Conservation (phyloP, 2,329 filamentous ascomycete genomes). For the Microsporum ferrugineum region DNA sequence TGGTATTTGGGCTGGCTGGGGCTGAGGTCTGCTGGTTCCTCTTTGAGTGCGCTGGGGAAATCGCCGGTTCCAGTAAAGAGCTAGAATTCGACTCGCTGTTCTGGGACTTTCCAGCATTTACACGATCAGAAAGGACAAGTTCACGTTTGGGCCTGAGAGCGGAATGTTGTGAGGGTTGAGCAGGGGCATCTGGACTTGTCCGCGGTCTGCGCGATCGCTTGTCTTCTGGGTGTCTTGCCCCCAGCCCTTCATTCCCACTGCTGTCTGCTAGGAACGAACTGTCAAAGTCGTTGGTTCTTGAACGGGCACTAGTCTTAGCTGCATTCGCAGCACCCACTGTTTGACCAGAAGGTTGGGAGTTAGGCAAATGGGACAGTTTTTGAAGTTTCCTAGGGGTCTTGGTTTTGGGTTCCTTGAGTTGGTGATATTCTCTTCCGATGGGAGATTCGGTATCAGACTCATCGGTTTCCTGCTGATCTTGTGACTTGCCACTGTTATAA, state of each 20-base stretch:
- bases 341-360: neutral
- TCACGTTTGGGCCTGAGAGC: neutral
- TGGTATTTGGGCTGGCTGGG: neutral
- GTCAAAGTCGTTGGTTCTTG: conserved; percentile 17
- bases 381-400: neutral
- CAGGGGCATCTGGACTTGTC: neutral
- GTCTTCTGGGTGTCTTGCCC: neutral
- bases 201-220: neutral
- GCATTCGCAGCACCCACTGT: neutral
- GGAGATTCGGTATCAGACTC: conserved; percentile 3
- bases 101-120: neutral
- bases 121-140: neutral
- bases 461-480: conserved; percentile 11
- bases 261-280: conserved; percentile 26
- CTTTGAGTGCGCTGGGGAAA: neutral
- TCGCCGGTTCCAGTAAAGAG: neutral
- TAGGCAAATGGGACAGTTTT: neutral
- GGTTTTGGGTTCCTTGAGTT: neutral
- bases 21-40: neutral
- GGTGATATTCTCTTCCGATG: neutral
- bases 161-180: neutral
- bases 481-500: conserved; percentile 18
- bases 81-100: neutral
- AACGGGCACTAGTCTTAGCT: neutral
- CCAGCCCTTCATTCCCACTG: conserved; percentile 25